Evolutionary conservation across 2,329 filamentous ascomycete genomes (phyloP), one percentile per base, ranked within the genome.

Genomic region (Orbilia oligospora): DNA sequence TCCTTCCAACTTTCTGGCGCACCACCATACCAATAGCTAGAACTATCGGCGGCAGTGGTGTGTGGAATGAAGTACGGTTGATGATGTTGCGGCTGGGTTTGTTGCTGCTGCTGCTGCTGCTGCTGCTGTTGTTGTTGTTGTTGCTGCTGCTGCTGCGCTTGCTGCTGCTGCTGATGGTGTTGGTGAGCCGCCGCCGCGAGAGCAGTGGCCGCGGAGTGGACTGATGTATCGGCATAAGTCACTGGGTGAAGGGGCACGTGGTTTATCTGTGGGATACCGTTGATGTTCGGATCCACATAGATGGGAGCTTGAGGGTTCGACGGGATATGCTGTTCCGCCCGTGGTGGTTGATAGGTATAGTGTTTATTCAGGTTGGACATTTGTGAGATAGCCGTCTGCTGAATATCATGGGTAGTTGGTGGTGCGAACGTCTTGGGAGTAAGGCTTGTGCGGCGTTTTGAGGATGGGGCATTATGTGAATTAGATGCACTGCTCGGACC

Each of bases 1-100:
- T 79, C 61, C 33, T 79, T 79, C 75, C 75, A 79, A 30, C 53
- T 66, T 20, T 79, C 75, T 5, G 61, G 46, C 6, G 68, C 53
- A 10, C 68, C 65, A 6, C 68, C 56, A 44, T 79, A 79, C 75
- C 75, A 73, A 30, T 63, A 65, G n/a, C 22, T 22, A 1, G 56
- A 44, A 12, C 10, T 61, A 20, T 70, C 69, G 6, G 75, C 63
- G 2, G 63, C 53, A 3, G 67, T 20, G 12, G 68, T 72, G 38
- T 79, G 68, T n/a, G 75, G 68, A 22, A 73, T 58, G n/a, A 46
- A 73, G 63, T 64, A 72, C 12, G 36, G 56, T 5, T 38, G 67
- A 9, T 55, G 38, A 12, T 61, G 67, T 22, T 51, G 67, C 14
- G 67, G 3, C 6, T 41, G 56, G 14, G 22, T 33, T 18, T 64